Evolutionary conservation across 768 basidiomycete species (phyloP).

Genomic region (Clavulina sp.): DNA sequence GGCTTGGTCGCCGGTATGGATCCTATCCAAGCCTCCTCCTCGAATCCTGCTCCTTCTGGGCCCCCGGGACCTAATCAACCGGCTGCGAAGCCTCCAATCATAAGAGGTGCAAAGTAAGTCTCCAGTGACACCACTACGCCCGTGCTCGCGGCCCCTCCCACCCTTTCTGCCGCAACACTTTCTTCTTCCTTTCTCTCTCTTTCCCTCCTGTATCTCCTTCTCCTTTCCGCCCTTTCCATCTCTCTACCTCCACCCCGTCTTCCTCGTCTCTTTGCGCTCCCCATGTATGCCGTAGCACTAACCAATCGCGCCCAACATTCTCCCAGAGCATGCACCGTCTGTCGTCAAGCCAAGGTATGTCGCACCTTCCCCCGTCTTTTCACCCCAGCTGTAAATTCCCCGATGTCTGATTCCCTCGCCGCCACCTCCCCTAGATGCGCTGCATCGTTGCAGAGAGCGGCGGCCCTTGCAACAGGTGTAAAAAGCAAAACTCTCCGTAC

Average conservation of each 20-base stretch:
- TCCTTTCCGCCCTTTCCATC: not conserved
- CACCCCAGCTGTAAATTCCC: slow-evolving; percentile 7
- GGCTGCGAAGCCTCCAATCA: slow-evolving; percentile 19
- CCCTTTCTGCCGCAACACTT: no score
- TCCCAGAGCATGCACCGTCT: slow-evolving; percentile 57
- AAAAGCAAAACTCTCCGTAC: slow-evolving; percentile 59
- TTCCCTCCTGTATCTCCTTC: not conserved
- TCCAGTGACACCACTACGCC: no score
- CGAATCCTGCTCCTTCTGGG: not conserved
- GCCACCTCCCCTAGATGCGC: slow-evolving; percentile 46
- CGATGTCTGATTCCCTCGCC: not conserved
- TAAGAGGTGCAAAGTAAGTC: slow-evolving; percentile 22
- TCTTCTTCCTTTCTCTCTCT: slow-evolving; percentile 22
- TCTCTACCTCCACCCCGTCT: not conserved
- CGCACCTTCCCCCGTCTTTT: slow-evolving; percentile 7
- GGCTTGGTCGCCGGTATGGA: no score
- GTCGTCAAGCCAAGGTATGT: slow-evolving; percentile 61
- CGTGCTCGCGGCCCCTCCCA: no score
- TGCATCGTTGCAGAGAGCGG: slow-evolving; percentile 82
- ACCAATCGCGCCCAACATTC: no score
- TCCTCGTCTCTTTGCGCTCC: no score
- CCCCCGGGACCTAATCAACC: not conserved
- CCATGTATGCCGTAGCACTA: no score
- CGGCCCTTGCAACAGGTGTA: slow-evolving; percentile 67
- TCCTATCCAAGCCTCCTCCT: not conserved